Conservation (phyloP, 495 filamentous ascomycete species). For the Penicillium paxilli region DNA sequence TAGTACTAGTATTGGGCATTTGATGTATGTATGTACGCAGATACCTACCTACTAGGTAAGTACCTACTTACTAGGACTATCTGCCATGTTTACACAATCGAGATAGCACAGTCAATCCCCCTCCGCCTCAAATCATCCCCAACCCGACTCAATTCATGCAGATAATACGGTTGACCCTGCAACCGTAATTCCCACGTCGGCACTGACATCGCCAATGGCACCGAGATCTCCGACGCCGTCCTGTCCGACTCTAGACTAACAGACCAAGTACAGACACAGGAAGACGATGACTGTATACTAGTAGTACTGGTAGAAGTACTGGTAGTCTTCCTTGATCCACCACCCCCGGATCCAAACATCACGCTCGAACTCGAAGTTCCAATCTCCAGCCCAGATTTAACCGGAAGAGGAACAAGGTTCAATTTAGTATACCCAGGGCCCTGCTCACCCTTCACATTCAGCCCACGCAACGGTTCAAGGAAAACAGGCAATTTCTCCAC, state of each 20-base stretch:
- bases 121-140: conserved; percentile 32
- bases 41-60: too few relatives aligned
- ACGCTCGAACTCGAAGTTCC: too few relatives aligned
- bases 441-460: conserved; percentile 20
- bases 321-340: too few relatives aligned
- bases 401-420: background rate
- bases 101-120: conserved; percentile 30
- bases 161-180: conserved; percentile 41
- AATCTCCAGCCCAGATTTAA: background rate
- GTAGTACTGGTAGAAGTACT: too few relatives aligned
- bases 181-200: conserved; percentile 35
- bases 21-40: too few relatives aligned
- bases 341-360: too few relatives aligned
- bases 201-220: background rate
- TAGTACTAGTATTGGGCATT: too few relatives aligned
- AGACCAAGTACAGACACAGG: background rate
- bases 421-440: background rate
- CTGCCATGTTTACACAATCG: conserved; percentile 13
- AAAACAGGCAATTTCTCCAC: conserved; percentile 44
- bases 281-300: background rate
- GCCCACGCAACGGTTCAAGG: conserved; percentile 36
- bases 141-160: conserved; percentile 30
- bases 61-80: too few relatives aligned
- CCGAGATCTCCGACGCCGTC: background rate
- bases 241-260: background rate